A percentile compares a stretch with the other conserved stretches of the same genome.
These are phyloP conservation scores for Penicillium fimorum DNA, from an alignment of 495 filamentous ascomycete genomes.

Conservation along the genomic window DNA sequence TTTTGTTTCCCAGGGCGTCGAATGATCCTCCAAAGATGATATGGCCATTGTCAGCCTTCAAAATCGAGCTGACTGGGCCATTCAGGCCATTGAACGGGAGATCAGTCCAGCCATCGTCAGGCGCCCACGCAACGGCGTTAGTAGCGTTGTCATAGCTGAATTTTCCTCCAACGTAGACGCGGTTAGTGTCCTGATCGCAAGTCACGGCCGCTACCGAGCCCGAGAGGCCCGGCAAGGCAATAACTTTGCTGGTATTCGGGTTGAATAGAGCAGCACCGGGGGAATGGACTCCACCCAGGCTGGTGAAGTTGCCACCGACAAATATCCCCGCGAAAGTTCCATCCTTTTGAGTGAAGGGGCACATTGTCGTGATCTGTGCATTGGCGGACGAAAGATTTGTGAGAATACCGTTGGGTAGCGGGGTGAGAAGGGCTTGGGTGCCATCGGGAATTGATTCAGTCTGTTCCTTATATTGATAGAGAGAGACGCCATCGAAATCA, in stretches of 20 bases:
- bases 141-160: slow-evolving; percentile 77
- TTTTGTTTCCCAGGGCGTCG: slow-evolving; percentile 81
- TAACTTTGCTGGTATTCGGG: slow-evolving; percentile 62
- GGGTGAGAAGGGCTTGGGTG: slow-evolving; percentile 75
- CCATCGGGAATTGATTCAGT: slow-evolving; percentile 70
- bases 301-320: slow-evolving; percentile 96
- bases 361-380: slow-evolving; percentile 82
- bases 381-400: slow-evolving; percentile 70
- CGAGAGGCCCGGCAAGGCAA: slow-evolving; percentile 70
- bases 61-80: slow-evolving; percentile 84
- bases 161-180: slow-evolving; percentile 86
- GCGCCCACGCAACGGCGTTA: slow-evolving; percentile 85
- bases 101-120: slow-evolving; percentile 68
- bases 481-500: slow-evolving; percentile 86
- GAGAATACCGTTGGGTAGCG: slow-evolving; percentile 84
- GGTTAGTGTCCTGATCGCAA: slow-evolving; percentile 79
- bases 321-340: slow-evolving; percentile 72
- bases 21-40: slow-evolving; percentile 94
- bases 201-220: slow-evolving; percentile 77
- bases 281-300: slow-evolving; percentile 70
- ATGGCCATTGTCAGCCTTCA: slow-evolving; percentile 72
- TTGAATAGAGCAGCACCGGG: slow-evolving; percentile 80
- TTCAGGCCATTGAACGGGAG: slow-evolving; percentile 93
- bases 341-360: slow-evolving; percentile 67
- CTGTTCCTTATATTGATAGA: slow-evolving; percentile 83